Percentiles rank a stretch among this genome's conserved stretches.
Conservation (phyloP, 176 grass and related monocot species). For the Bolboschoenus planiculmis region DNA sequence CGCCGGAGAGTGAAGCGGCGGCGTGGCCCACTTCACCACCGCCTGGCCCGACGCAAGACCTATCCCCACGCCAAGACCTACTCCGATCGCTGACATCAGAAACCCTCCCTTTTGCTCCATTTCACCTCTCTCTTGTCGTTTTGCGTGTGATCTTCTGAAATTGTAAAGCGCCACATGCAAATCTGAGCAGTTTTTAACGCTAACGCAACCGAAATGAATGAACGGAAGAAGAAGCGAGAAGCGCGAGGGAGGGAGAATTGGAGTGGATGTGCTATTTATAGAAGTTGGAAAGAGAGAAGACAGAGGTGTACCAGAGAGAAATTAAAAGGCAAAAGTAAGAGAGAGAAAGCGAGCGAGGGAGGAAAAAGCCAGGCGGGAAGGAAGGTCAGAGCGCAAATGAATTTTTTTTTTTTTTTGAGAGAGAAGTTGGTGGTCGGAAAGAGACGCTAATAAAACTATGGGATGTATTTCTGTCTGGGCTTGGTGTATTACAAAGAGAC, state of each 20-base stretch:
- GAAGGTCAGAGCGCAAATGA: background rate
- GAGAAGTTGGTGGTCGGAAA: background rate
- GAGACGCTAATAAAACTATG: constrained; percentile 1
- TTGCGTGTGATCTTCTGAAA: background rate
- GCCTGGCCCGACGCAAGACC: constrained; percentile 43
- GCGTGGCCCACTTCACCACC: constrained; percentile 18
- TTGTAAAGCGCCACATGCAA: background rate
- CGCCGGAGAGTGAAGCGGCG: background rate
- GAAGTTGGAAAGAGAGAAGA: background rate
- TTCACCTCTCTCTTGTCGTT: background rate
- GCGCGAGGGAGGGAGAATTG: constrained; percentile 25
- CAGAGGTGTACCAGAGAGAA: background rate
- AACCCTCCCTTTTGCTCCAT: constrained; percentile 97
- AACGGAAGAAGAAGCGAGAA: background rate
- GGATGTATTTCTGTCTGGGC: background rate
- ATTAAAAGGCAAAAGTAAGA: background rate
- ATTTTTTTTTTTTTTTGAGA: too few relatives aligned
- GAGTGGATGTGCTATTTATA: constrained; percentile 43
- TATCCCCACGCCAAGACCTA: constrained; percentile 84
- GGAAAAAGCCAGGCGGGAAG: constrained; percentile 14
- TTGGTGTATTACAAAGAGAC: too few relatives aligned
- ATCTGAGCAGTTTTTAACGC: too few relatives aligned
- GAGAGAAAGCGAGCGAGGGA: background rate
- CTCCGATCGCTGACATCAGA: constrained; percentile 67
- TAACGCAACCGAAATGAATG: background rate